Percentiles rank a stretch among this genome's conserved stretches.
phyloP scores from a whole-genome alignment of 2,329 filamentous ascomycete species.

The Alternaria arbusti region DNA sequence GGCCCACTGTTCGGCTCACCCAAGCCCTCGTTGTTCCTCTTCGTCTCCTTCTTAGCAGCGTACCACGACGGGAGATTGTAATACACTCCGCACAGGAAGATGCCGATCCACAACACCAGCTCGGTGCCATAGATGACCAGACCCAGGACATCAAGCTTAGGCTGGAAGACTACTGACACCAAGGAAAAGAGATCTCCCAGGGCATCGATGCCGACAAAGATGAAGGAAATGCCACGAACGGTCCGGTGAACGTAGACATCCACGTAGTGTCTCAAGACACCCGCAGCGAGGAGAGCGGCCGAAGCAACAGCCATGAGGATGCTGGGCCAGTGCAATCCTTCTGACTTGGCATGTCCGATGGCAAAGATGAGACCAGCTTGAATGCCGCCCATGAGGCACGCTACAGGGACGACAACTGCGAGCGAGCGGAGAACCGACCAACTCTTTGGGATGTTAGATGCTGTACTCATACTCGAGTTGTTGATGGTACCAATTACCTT shows the following conservation, averaged over 20 bases:
- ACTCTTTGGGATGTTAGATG: constrained; percentile 46
- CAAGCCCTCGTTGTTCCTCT: constrained; percentile 1
- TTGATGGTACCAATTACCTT: constrained; percentile 27
- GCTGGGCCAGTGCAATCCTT: constrained; percentile 64
- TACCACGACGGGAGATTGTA: constrained; percentile 69
- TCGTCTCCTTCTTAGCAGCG: constrained; percentile 42
- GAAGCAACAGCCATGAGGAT: constrained; percentile 72
- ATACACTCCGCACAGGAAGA: constrained; percentile 69
- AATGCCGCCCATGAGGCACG: constrained; percentile 63
- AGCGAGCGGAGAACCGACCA: constrained; percentile 61
- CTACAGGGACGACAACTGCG: constrained; percentile 59
- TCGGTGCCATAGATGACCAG: constrained; percentile 72
- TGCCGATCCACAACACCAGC: constrained; percentile 69
- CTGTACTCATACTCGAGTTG: too few species aligned
- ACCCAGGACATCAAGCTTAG: constrained; percentile 64
- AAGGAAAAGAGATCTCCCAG: constrained; percentile 72
- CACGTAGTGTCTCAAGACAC: constrained; percentile 72
- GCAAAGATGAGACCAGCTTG: constrained; percentile 67
- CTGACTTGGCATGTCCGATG: constrained; percentile 53
- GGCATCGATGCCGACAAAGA: constrained; percentile 74
- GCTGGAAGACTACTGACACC: constrained; percentile 68
- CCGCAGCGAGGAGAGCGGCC: constrained; percentile 67
- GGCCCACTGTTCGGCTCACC: not conserved
- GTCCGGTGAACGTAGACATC: constrained; percentile 72
- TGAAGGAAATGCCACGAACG: constrained; percentile 73